Evolutionary conservation across 2,329 filamentous ascomycete genomes (phyloP).

Genomic region (Pyrenochaeta sp.): DNA sequence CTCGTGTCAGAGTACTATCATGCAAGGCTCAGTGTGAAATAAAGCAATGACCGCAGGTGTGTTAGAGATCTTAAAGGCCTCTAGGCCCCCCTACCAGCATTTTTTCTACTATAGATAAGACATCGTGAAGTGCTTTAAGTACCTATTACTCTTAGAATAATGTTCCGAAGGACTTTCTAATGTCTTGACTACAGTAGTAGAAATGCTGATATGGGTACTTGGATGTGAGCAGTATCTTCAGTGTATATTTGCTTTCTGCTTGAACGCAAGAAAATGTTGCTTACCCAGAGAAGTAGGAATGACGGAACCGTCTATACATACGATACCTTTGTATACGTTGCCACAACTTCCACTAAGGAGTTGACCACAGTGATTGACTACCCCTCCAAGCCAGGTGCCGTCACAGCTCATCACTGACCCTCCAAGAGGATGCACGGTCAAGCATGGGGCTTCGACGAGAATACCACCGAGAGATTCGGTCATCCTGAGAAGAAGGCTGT

Average conservation of each 20-base stretch:
- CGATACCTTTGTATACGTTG: constrained; percentile 64
- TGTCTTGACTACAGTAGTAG: no score
- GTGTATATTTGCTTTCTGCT: no score
- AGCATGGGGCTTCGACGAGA: constrained; percentile 66
- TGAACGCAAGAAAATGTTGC: not conserved
- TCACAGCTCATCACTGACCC: constrained; percentile 70
- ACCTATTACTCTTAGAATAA: no score
- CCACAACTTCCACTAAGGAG: constrained; percentile 62
- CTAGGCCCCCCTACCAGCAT: no score
- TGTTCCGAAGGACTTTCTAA: no score
- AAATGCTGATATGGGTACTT: no score
- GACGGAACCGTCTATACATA: constrained; percentile 68
- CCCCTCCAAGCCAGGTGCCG: constrained; percentile 64
- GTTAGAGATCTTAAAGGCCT: no score
- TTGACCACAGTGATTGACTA: constrained; percentile 67
- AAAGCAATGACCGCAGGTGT: no score
- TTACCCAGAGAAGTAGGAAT: constrained; percentile 66
- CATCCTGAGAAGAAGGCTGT: constrained; percentile 61
- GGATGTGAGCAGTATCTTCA: no score
- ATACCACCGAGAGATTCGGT: constrained; percentile 67
- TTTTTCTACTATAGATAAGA: no score
- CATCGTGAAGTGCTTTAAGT: no score
- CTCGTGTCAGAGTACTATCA: not conserved
- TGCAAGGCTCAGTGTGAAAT: no score
- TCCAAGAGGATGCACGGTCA: constrained; percentile 73